Evolutionary conservation across 306 rosid species (phyloP), one percentile per base, ranked within the genome.

Genomic region (Trifolium repens): DNA sequence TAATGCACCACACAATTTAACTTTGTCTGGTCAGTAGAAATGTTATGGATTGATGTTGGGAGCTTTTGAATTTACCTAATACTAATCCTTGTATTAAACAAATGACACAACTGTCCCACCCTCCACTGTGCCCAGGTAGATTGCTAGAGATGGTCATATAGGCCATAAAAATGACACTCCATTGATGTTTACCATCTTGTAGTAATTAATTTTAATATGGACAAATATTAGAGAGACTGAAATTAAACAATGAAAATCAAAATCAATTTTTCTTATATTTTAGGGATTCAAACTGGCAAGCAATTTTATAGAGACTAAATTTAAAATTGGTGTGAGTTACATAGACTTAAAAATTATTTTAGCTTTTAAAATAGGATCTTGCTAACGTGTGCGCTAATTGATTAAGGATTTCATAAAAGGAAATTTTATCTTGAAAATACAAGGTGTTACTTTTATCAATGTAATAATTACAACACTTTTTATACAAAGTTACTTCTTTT

Each of bases 141-240:
- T 50, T 71, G 59, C 57, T 73, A 47, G n/a, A 26, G 15, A 57
- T 59, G 47, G 72, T 71, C 78, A 17, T 57, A 53, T 55, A 30
- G 26, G 24, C 44, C 67, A 44, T 43, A 14, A 42, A 69, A 24
- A 58, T 77, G 73, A 13, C 63, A 55, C 71, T 49, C n/a, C 63
- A 60, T 78, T 78, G 22, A 32, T 35, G 60, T 59, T 35, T 34
- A 22, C 12, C 35, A 6, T 66, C 9, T 12, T 43, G 24, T 67
- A 67, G 39, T 22, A n/a, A 24, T 67, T 43, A 24, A 15, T 43
- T 4, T 26, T 37, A 67, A 24, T 7, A 26, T 44, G 9, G 57
- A 22, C 57, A 44, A 24, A 24, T 67, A 44, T 24, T 43, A 44
- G 47, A 63, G 10, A 61, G 67, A 61, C 24, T 61, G 35, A 44